These are phyloP conservation scores for Hyphodiscus sp. DNA, from an alignment of 2,329 filamentous ascomycete genomes.

Conservation along the genomic window DNA sequence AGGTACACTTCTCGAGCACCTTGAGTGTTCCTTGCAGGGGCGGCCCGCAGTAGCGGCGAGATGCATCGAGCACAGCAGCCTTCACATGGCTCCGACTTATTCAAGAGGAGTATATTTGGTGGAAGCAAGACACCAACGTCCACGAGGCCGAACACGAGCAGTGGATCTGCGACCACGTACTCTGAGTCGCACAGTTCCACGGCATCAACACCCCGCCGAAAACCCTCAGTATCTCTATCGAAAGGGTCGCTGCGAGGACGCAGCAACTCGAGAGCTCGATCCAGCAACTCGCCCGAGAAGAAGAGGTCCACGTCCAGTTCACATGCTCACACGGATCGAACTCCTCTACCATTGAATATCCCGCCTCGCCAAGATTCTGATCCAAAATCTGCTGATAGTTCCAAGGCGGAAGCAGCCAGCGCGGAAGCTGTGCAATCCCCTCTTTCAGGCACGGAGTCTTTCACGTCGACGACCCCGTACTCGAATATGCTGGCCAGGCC, in stretches of 20 bases:
- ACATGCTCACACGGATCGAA: constrained; percentile 7
- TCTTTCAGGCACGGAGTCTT: constrained; percentile 12
- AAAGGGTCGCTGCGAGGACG: constrained; percentile 32
- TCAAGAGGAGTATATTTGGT: constrained; percentile 18
- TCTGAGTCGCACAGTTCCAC: not conserved
- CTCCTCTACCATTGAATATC: constrained; percentile 8
- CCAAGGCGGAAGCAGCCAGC: constrained; percentile 12
- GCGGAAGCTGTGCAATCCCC: constrained; percentile 10
- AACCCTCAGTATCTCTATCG: constrained; percentile 41
- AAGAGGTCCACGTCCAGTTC: not conserved
- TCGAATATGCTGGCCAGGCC: constrained; percentile 28
- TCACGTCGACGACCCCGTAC: constrained; percentile 23
- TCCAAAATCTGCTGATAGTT: constrained; percentile 19
- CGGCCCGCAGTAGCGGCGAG: not conserved
- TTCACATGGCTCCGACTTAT: constrained; percentile 12
- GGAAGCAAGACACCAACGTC: constrained; percentile 23
- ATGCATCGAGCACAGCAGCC: constrained; percentile 14
- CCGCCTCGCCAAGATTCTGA: constrained; percentile 5
- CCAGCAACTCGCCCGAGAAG: constrained; percentile 7
- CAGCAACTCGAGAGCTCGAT: constrained; percentile 33
- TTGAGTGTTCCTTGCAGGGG: not conserved
- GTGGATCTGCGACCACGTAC: constrained; percentile 10
- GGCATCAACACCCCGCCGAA: constrained; percentile 48
- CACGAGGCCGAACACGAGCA: constrained; percentile 25
- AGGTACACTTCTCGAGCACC: not conserved